A percentile compares a stretch with the other conserved stretches of the same genome.
phyloP scores from a whole-genome alignment of 2,329 filamentous ascomycete species.

The Penicillium concentricum region DNA sequence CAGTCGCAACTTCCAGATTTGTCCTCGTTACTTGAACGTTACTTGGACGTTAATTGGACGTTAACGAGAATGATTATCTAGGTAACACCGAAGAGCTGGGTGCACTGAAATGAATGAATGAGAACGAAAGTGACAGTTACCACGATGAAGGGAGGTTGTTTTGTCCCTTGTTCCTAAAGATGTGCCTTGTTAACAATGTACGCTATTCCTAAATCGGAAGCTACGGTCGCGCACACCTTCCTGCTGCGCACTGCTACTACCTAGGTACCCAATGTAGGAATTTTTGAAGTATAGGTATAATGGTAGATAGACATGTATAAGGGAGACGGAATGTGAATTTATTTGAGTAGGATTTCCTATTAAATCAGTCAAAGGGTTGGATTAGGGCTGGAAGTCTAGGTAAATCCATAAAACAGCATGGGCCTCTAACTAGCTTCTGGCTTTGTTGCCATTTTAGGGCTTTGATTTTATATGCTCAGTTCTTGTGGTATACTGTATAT shows the following conservation, averaged over 20 bases:
- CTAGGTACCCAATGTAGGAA: too few species aligned
- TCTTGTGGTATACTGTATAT: too few species aligned
- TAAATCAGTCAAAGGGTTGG: not conserved
- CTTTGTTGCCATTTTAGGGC: not conserved
- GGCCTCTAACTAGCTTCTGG: not conserved
- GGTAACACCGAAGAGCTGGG: not conserved
- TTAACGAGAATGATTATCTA: too few species aligned
- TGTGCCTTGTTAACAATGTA: slow-evolving; percentile 2
- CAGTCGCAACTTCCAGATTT: not conserved
- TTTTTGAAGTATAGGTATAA: not conserved
- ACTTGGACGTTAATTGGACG: not conserved
- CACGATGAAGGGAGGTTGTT: not conserved
- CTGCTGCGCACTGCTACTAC: not conserved
- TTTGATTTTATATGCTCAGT: not conserved
- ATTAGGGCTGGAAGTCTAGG: not conserved
- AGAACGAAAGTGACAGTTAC: not conserved
- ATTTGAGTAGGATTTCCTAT: not conserved
- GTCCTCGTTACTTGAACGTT: not conserved
- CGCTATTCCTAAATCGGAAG: slow-evolving; percentile 1
- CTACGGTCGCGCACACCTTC: not conserved
- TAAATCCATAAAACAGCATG: too few species aligned
- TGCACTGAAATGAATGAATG: not conserved
- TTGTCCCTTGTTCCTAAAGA: slow-evolving; percentile 3
- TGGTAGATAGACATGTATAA: not conserved
- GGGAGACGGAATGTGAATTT: not conserved